phyloP scores from a whole-genome alignment of 2,329 filamentous ascomycete species.

The Talaromyces verruculosus region DNA sequence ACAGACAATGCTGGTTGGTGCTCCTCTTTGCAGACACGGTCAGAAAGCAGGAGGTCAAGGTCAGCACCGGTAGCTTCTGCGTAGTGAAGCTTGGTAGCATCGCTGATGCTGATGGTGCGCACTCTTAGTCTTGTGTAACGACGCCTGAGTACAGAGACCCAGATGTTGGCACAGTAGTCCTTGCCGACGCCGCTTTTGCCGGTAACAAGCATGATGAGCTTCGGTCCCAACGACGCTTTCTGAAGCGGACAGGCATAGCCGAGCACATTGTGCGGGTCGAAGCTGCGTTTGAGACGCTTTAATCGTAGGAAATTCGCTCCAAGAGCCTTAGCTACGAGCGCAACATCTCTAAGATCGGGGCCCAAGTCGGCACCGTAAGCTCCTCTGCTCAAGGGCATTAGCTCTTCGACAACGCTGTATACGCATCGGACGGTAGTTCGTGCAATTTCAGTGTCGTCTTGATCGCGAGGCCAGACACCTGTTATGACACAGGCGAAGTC shows the following conservation, averaged over 20 bases:
- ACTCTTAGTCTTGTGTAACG: slow-evolving; percentile 34
- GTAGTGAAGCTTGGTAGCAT: slow-evolving; percentile 59
- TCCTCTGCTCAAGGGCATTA: slow-evolving; percentile 55
- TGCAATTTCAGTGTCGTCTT: slow-evolving; percentile 49
- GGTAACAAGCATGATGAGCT: slow-evolving; percentile 59
- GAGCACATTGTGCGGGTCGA: slow-evolving; percentile 55
- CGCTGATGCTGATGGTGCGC: slow-evolving; percentile 57
- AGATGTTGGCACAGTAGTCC: slow-evolving; percentile 58
- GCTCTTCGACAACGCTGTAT: slow-evolving; percentile 49
- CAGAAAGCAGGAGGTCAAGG: slow-evolving; percentile 48
- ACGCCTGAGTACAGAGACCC: slow-evolving; percentile 47
- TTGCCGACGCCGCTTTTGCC: slow-evolving; percentile 56
- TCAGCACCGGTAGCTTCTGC: slow-evolving; percentile 52
- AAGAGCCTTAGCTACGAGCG: slow-evolving; percentile 57
- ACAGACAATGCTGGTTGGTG: slow-evolving; percentile 55
- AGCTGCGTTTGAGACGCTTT: slow-evolving; percentile 50
- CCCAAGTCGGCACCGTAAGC: slow-evolving; percentile 63
- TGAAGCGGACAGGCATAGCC: slow-evolving; percentile 58
- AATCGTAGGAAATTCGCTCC: slow-evolving; percentile 55
- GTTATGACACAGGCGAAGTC: slow-evolving; percentile 64
- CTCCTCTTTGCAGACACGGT: slow-evolving; percentile 63
- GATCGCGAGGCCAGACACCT: slow-evolving; percentile 59
- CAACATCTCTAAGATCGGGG: slow-evolving; percentile 58
- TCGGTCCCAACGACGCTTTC: slow-evolving; percentile 36
- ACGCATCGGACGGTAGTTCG: slow-evolving; percentile 54